Conservation (phyloP, 805 yeast genomes). For the Spencermartinsiella europaea region DNA sequence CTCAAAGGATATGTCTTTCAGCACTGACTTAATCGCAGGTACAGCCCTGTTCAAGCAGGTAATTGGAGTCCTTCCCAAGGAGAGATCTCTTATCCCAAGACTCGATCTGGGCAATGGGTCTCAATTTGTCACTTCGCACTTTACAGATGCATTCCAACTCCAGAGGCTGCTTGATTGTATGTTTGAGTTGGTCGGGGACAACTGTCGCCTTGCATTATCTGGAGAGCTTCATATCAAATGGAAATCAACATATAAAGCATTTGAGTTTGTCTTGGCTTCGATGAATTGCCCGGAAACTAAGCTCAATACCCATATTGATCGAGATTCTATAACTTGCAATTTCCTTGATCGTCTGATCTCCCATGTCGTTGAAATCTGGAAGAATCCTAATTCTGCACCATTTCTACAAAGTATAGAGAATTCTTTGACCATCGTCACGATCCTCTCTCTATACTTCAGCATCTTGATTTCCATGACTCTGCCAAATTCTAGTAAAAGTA, state of each 20-base stretch:
- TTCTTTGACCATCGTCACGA: neutral
- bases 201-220: too few relatives aligned
- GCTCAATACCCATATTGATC: neutral
- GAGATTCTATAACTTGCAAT: neutral
- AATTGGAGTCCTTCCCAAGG: neutral
- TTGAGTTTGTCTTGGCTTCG: neutral
- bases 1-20: neutral
- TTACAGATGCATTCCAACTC: neutral
- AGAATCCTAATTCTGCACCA: neutral
- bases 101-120: neutral
- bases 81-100: neutral
- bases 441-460: neutral
- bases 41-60: neutral
- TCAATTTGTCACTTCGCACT: neutral
- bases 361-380: neutral
- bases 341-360: neutral
- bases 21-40: neutral
- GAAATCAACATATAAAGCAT: neutral
- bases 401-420: neutral
- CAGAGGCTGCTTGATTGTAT: neutral
- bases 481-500: neutral
- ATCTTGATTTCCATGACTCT: neutral
- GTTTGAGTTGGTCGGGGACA: neutral
- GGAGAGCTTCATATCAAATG: too few relatives aligned
- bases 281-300: neutral